These are phyloP conservation scores for Artemisia princeps DNA, from an alignment of 140 eudicot genomes.

Conservation along the genomic window DNA sequence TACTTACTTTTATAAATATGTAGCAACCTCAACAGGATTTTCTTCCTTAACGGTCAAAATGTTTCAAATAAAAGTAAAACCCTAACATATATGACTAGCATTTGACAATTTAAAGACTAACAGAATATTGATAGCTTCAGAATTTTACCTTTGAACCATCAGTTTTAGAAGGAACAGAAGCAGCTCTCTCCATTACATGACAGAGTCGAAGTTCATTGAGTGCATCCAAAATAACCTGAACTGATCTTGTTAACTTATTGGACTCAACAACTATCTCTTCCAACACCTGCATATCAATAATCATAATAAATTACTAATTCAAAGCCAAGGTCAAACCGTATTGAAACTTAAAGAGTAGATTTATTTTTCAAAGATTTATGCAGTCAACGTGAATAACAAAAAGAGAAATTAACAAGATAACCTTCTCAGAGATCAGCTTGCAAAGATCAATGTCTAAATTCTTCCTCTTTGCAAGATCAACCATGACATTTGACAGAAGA, in stretches of 20 bases:
- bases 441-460: slow-evolving; percentile 64
- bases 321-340: neutral
- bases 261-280: slow-evolving; percentile 71
- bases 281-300: slow-evolving; percentile 44
- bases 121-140: neutral
- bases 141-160: slow-evolving; percentile 57
- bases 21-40: neutral
- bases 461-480: slow-evolving; percentile 67
- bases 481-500: slow-evolving; percentile 63
- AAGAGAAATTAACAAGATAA: slow-evolving; percentile 23
- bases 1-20: neutral
- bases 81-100: neutral
- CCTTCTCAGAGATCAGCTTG: slow-evolving; percentile 67
- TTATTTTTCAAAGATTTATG: neutral
- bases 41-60: neutral
- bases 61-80: neutral
- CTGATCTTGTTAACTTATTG: slow-evolving; percentile 62
- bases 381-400: neutral
- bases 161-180: slow-evolving; percentile 39
- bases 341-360: neutral
- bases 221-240: slow-evolving; percentile 68
- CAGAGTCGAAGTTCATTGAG: slow-evolving; percentile 83
- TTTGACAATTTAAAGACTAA: neutral
- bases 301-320: neutral
- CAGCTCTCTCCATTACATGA: slow-evolving; percentile 58